phyloP scores from a whole-genome alignment of 257 asterid genomes.

The Forsythia viridissima region DNA sequence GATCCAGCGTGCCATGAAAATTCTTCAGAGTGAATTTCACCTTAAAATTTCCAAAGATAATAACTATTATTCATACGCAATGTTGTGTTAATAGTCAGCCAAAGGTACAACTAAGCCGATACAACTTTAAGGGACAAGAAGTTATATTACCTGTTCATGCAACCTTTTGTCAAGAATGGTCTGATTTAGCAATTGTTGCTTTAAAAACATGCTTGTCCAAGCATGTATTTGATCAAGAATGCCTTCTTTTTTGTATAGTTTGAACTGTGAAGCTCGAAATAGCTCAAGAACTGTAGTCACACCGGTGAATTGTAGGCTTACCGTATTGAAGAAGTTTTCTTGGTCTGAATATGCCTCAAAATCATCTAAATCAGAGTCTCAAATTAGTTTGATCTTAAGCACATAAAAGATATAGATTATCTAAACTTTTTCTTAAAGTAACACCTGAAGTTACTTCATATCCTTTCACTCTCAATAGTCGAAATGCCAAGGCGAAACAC shows the following conservation, averaged over 20 bases:
- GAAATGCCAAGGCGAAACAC: slow-evolving; percentile 44
- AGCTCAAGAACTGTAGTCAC: slow-evolving; percentile 25
- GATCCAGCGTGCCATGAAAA: slow-evolving; percentile 28
- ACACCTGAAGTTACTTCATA: slow-evolving; percentile 36
- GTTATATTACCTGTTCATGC: slow-evolving; percentile 29
- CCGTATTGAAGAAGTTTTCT: slow-evolving; percentile 18
- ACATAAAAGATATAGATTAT: too few relatives aligned
- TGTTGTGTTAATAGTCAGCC: too few relatives aligned
- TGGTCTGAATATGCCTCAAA: slow-evolving; percentile 20
- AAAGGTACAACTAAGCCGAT: too few relatives aligned
- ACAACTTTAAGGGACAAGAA: too few relatives aligned
- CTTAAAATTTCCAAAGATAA: slow-evolving; percentile 12
- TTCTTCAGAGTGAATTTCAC: slow-evolving; percentile 30
- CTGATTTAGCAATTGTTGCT: slow-evolving; percentile 20
- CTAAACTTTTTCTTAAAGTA: not conserved
- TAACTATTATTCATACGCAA: too few relatives aligned
- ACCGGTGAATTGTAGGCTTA: slow-evolving; percentile 7
- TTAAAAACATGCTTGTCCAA: slow-evolving; percentile 32
- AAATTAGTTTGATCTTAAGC: not conserved
- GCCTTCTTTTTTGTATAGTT: slow-evolving; percentile 20
- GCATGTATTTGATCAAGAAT: slow-evolving; percentile 26
- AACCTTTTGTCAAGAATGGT: slow-evolving; percentile 15
- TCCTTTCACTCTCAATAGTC: slow-evolving; percentile 37
- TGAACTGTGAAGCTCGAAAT: slow-evolving; percentile 33
- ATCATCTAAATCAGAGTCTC: slow-evolving; percentile 25